Percentiles rank a stretch among this genome's conserved stretches.
Conservation (phyloP, 352 stramenopile genomes). For the Pythium aphanidermatum region DNA sequence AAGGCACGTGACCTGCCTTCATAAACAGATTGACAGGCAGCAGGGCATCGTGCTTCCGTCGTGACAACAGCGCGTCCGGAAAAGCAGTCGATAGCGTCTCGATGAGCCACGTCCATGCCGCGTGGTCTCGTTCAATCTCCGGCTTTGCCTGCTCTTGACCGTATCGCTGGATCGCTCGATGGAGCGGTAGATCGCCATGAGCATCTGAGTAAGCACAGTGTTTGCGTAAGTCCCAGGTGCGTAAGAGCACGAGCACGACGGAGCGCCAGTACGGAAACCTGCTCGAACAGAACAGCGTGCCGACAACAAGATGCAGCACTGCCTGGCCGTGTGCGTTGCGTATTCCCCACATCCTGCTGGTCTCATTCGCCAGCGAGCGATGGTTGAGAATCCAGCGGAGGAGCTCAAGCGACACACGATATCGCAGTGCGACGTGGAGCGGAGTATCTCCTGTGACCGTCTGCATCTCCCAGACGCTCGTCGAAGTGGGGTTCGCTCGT, state of each 20-base stretch:
- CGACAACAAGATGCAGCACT: slow-evolving; percentile 39
- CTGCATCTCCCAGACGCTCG: slow-evolving; percentile 18
- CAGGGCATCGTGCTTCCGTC: slow-evolving; percentile 8
- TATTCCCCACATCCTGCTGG: slow-evolving; percentile 7
- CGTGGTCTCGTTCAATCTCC: not conserved
- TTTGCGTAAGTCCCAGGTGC: slow-evolving; percentile 15
- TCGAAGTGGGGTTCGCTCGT: not conserved
- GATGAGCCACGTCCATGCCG: slow-evolving; percentile 14
- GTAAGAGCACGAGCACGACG: slow-evolving; percentile 36
- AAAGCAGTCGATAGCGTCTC: not conserved
- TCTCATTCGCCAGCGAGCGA: not conserved
- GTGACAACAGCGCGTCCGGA: slow-evolving; percentile 4
- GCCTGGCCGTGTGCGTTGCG: slow-evolving; percentile 31
- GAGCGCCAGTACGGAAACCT: slow-evolving; percentile 23
- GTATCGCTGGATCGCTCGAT: slow-evolving; percentile 41
- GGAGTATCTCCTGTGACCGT: slow-evolving; percentile 17
- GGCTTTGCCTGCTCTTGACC: not conserved
- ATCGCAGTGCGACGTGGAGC: slow-evolving; percentile 17
- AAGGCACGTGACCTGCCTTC: not conserved
- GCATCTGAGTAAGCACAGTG: slow-evolving; percentile 30
- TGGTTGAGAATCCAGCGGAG: slow-evolving; percentile 36
- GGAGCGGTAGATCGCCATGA: slow-evolving; percentile 43
- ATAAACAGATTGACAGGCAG: slow-evolving; percentile 15
- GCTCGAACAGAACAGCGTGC: slow-evolving; percentile 18
- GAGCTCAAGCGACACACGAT: slow-evolving; percentile 21